These are phyloP conservation scores for Trapa bicornis DNA, from an alignment of 345 rosid species.

Conservation along the genomic window DNA sequence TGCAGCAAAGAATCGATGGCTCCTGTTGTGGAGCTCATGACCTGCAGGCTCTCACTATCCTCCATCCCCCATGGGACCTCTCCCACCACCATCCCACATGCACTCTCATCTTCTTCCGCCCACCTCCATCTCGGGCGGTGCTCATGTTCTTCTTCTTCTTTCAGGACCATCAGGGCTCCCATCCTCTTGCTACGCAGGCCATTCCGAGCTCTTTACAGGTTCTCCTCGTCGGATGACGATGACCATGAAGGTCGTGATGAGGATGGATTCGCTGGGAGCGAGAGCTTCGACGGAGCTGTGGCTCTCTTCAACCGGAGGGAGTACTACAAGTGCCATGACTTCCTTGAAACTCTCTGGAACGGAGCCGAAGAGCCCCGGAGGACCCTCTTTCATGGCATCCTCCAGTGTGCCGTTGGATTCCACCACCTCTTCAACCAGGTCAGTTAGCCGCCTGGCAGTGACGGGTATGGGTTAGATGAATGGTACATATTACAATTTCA, in stretches of 20 bases:
- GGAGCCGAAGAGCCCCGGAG: conserved; percentile 60
- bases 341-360: conserved; percentile 68
- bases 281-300: conserved; percentile 51
- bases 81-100: conserved; percentile 9
- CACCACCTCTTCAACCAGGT: conserved; percentile 86
- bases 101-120: neutral
- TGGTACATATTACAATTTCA: too few species aligned
- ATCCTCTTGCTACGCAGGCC: neutral
- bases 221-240: conserved; percentile 5
- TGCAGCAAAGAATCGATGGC: conserved; percentile 15
- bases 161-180: neutral
- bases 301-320: conserved; percentile 54
- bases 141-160: neutral
- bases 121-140: neutral
- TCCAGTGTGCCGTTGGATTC: conserved; percentile 82
- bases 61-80: neutral
- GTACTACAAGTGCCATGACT: conserved; percentile 71
- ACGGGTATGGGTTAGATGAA: too few species aligned
- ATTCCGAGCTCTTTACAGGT: conserved; percentile 20
- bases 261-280: conserved; percentile 3
- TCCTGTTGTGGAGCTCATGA: conserved; percentile 3
- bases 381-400: conserved; percentile 64
- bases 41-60: conserved; percentile 1
- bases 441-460: neutral
- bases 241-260: conserved; percentile 8